Evolutionary conservation across 1,139 yeast species (phyloP).

Genomic region (Geotrichum candidum): DNA sequence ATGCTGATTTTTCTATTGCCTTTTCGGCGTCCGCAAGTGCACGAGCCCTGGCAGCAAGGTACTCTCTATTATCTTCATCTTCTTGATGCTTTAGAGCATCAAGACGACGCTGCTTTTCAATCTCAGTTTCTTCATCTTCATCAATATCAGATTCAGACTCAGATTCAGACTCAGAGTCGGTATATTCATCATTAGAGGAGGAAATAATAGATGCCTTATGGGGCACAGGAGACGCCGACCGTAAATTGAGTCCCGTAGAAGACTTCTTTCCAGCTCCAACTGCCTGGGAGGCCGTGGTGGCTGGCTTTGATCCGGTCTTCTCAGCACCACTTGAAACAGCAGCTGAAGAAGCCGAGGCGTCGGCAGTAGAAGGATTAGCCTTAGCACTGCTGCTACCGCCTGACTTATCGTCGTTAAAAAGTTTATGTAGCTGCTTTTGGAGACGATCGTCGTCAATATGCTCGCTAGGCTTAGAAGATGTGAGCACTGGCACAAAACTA

Average conservation of each 20-base stretch:
- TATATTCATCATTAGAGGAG: slow-evolving; percentile 1
- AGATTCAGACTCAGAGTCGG: slow-evolving; percentile 1
- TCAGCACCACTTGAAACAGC: not conserved
- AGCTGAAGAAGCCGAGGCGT: not conserved
- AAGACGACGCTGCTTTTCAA: slow-evolving; percentile 68
- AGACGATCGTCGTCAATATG: slow-evolving; percentile 6
- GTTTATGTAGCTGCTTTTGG: slow-evolving; percentile 4
- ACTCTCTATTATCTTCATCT: slow-evolving; percentile 20
- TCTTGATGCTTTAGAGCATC: slow-evolving; percentile 63
- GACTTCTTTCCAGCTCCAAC: not conserved
- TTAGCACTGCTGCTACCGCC: not conserved
- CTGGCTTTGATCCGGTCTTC: not conserved
- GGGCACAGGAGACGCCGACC: not conserved
- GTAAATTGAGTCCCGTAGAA: not conserved
- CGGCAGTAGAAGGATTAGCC: not conserved
- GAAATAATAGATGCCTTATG: not conserved
- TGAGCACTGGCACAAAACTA: slow-evolving; percentile 1
- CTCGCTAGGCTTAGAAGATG: slow-evolving; percentile 2
- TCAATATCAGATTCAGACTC: slow-evolving; percentile 9
- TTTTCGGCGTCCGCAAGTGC: not conserved
- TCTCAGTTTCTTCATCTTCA: slow-evolving; percentile 49
- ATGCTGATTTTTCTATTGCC: not conserved
- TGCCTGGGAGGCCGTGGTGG: not conserved
- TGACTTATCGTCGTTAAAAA: not conserved
- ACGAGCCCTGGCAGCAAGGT: not conserved